These are phyloP conservation scores for Sesbania bispinosa DNA, from an alignment of 306 rosid species.

Conservation along the genomic window DNA sequence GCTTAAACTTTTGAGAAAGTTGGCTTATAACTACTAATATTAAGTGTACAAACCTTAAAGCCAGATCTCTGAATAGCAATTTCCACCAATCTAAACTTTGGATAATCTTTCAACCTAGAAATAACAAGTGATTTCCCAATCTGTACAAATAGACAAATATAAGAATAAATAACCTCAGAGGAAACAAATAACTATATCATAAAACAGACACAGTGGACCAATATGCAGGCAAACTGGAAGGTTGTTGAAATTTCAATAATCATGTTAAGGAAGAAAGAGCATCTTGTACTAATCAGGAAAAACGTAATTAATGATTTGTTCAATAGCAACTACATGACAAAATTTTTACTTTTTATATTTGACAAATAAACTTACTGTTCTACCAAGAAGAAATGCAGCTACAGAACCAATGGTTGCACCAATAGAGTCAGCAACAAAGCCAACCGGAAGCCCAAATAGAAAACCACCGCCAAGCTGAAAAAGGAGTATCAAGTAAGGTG, in stretches of 20 bases:
- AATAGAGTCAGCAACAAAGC: slow-evolving; percentile 78
- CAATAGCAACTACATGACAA: too few species aligned
- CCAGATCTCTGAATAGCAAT: slow-evolving; percentile 82
- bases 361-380: slow-evolving; percentile 86
- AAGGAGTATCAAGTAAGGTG: slow-evolving; percentile 2
- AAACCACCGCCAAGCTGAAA: slow-evolving; percentile 93
- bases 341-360: too few species aligned
- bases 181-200: slow-evolving; percentile 20
- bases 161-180: slow-evolving; percentile 3
- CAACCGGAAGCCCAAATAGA: slow-evolving; percentile 82
- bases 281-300: too few species aligned
- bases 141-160: slow-evolving; percentile 45
- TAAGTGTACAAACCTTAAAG: slow-evolving; percentile 68
- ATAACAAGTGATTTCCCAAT: slow-evolving; percentile 68
- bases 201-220: slow-evolving; percentile 10
- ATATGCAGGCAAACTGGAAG: slow-evolving; percentile 3
- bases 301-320: too few species aligned
- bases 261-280: too few species aligned
- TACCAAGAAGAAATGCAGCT: slow-evolving; percentile 83
- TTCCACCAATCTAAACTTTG: slow-evolving; percentile 69
- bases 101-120: slow-evolving; percentile 88
- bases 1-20: too few species aligned
- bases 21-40: background rate
- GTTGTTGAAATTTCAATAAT: background rate
- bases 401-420: slow-evolving; percentile 86